These are phyloP conservation scores for Colletotrichum ledebouriae DNA, from an alignment of 2,329 filamentous ascomycete genomes.

Conservation along the genomic window DNA sequence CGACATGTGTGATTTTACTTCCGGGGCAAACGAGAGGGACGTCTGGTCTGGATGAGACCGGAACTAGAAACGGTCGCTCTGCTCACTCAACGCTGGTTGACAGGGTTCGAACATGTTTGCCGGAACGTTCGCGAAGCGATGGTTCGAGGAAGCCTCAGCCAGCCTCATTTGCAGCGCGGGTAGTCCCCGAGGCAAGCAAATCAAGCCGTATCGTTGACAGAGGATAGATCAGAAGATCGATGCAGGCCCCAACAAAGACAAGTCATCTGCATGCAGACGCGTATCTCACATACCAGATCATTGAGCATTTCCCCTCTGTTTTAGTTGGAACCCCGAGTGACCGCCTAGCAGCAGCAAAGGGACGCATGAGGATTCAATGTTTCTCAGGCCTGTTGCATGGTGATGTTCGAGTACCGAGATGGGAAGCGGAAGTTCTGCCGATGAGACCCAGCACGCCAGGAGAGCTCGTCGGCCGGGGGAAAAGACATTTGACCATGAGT, in stretches of 20 bases:
- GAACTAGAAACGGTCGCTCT: slow-evolving; percentile 43
- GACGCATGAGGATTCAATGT: neutral
- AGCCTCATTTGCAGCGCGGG: slow-evolving; percentile 18
- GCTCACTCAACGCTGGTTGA: slow-evolving; percentile 45
- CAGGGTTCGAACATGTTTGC: slow-evolving; percentile 25
- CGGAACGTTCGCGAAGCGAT: slow-evolving; percentile 16
- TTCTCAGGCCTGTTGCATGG: slow-evolving; percentile 6
- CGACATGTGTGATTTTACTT: slow-evolving; percentile 37
- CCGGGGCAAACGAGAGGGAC: slow-evolving; percentile 31
- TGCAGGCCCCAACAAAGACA: slow-evolving; percentile 36
- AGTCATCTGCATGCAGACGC: slow-evolving; percentile 37
- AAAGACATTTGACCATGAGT: slow-evolving; percentile 32
- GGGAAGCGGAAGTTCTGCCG: slow-evolving; percentile 12
- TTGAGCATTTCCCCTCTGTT: slow-evolving; percentile 17
- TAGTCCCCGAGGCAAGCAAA: slow-evolving; percentile 13
- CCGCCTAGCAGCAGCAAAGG: neutral
- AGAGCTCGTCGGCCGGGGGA: slow-evolving; percentile 37
- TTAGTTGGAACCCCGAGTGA: neutral
- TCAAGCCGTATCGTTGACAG: slow-evolving; percentile 6
- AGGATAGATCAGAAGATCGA: slow-evolving; percentile 27
- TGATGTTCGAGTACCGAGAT: slow-evolving; percentile 14
- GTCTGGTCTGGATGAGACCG: slow-evolving; percentile 33
- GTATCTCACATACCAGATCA: slow-evolving; percentile 16
- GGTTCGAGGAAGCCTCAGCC: slow-evolving; percentile 22
- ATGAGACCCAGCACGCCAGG: slow-evolving; percentile 40